Evolutionary conservation across 441 rosid species (phyloP).

Genomic region (Populus trichocarpa): DNA sequence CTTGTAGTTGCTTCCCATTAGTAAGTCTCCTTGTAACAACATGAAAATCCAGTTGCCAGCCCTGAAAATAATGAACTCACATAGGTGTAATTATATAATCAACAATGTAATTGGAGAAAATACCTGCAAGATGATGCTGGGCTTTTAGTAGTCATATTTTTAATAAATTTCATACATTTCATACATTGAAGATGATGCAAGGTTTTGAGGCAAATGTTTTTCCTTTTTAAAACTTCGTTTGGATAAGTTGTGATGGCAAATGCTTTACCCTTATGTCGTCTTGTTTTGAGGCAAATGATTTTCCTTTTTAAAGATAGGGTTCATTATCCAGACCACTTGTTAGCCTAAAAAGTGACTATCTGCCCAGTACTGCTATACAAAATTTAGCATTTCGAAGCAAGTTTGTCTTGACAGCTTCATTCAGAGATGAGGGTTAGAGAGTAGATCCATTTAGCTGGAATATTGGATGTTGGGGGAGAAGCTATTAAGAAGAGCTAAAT

Average conservation of each 20-base stretch:
- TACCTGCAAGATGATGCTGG: background rate
- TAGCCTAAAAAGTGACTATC: background rate
- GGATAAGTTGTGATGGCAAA: background rate
- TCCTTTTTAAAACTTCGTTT: background rate
- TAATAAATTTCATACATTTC: no score
- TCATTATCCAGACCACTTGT: background rate
- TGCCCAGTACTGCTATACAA: background rate
- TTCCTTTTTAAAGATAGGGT: background rate
- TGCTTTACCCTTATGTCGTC: background rate
- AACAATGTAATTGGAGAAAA: background rate
- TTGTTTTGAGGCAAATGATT: background rate
- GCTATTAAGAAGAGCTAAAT: no score
- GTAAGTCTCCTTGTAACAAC: background rate
- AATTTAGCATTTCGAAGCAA: background rate
- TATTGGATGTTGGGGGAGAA: no score
- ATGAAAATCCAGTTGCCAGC: background rate
- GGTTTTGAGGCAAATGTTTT: background rate
- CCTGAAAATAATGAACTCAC: background rate
- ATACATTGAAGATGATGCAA: background rate
- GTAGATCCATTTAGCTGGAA: background rate
- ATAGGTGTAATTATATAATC: background rate
- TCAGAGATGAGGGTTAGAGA: background rate
- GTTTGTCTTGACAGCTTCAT: background rate
- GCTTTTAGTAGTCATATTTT: background rate
- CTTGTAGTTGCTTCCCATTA: background rate